Evolutionary conservation across 768 basidiomycete species (phyloP), one percentile per base, ranked within the genome.

Genomic region (Boletus subparvulus): DNA sequence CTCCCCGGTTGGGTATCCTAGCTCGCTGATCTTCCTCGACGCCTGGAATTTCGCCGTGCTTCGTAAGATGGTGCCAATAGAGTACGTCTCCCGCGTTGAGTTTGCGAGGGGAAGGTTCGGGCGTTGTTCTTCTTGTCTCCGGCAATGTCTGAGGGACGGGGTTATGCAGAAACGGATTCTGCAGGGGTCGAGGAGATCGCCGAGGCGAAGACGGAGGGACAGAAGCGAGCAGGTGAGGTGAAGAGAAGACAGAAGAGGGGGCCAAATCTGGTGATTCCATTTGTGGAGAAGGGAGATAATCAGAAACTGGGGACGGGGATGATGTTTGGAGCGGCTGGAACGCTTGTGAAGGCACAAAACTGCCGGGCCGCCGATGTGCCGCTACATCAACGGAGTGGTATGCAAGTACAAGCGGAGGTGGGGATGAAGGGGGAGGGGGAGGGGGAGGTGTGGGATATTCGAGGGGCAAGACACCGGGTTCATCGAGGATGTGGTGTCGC

Each of bases 51-150:
- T 91, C 89, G 13, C 89, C 89, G 56, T 78, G 80, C 61, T 82
- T 83, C 47, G 78, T 70, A 56, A 91, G 83, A 61, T 90, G 85
- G 67, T 91, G 88, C 89, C 89, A 92, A 65, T 80, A 88, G 17
- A 91, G 73, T 11, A 83, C 66, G 58, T 89, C 87, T 21, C 88
- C 88, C 11, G 77, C 74, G 63, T 73, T 77, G 33, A 86, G 79
- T 47, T 70, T 75, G 54, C 73, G 74, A 37, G 71, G 69, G 54
- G 50, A 56, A 39, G 74, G 52, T 44, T 69, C 70, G 30, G 61
- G 56, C 13, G 54, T 56, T 9, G 53, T 36, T 17, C 50, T 54
- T 52, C 63, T 55, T 24, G 57, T 40, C 19, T 57, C 61, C 16
- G 52, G 49, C 30, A 58, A 61, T 3, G 61, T 52, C 44, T 57